Base-by-base conservation (phyloP, 306 rosid genomes). In the Casuarina equisetifolia region DNA sequence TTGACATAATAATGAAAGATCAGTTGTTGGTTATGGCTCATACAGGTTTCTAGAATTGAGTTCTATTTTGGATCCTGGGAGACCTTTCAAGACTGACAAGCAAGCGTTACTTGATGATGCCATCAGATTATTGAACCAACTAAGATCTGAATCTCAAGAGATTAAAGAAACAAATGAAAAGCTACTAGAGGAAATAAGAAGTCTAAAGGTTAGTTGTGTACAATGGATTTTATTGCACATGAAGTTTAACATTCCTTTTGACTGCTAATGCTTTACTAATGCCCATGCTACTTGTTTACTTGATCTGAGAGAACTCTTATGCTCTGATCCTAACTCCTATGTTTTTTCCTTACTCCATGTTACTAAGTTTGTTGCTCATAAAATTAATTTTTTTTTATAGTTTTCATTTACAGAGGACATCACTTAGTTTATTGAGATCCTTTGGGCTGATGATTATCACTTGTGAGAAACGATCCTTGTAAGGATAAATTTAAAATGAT, bases 81-180 rank as follows among this genome's bases (percentile, higher is more conserved):
- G 92, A 69, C 90, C 96, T 57, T 58, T 86, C 70, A 92, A 82
- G 85, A 82, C 90, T 17, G 97, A 91, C 86, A 96, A 96, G 75
- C 82, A 87, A 4, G 92, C 97, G 63, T 80, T 91, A 70, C 93
- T 95, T 70, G 97, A 92, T 74, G 97, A 92, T 81, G 91, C 97
- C 72, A 82, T 95, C 77, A 86, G 92, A 89, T 89, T 88, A 54
- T 85, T 95, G 88, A 88, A 71, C 76, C 96, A 92, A 79, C 90
- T 92, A 38, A 92, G 84, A 84, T 78, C 78, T 63, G 97, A 95
- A 87, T 81, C 93, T 78, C 79, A 87, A 83, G 97, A 95, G 74
- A 92, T 95, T 50, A 86, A 83, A 87, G 86, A 87, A 72, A 86
- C 90, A 75, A 95, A 90, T 74, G 89, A 86, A 74, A 95, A 89